Conservation (phyloP, 2,329 filamentous ascomycete genomes). For the Fusarium protoensiforme region DNA sequence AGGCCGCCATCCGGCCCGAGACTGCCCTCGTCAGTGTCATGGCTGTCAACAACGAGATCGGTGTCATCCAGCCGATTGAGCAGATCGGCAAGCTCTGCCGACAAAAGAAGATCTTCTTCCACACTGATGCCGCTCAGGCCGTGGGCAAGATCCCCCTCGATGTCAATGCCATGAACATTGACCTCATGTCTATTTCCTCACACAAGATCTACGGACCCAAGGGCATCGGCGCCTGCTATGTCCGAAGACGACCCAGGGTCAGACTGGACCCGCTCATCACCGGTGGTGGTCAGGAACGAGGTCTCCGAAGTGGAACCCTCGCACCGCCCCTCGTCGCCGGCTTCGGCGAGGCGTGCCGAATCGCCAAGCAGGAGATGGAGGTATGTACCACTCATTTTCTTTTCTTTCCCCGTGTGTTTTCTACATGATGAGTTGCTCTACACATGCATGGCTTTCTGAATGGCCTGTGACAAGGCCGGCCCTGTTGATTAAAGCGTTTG, state of each 20-base stretch:
- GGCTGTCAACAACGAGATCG: constrained; percentile 99
- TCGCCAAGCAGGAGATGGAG: constrained; percentile 88
- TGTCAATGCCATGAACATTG: constrained; percentile 97
- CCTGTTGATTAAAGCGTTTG: constrained; percentile 75
- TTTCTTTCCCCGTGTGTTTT: constrained; percentile 34
- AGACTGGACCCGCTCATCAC: constrained; percentile 96
- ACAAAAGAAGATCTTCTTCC: constrained; percentile 95
- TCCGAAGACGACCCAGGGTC: constrained; percentile 90
- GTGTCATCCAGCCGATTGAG: constrained; percentile 95
- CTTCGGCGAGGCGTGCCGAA: constrained; percentile 94
- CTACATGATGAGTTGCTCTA: constrained; percentile 81
- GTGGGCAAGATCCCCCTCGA: constrained; percentile 98
- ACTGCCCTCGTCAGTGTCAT: constrained; percentile 96
- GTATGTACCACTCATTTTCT: constrained; percentile 66
- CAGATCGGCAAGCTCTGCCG: constrained; percentile 95
- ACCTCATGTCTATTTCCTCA: constrained; percentile 98
- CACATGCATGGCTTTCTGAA: constrained; percentile 94
- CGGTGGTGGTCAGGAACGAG: constrained; percentile 95
- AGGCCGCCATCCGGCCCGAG: constrained; percentile 89
- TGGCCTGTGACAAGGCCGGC: constrained; percentile 69
- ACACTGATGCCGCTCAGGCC: constrained; percentile 95
- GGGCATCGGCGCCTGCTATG: constrained; percentile 95
- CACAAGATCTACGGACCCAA: constrained; percentile 99
- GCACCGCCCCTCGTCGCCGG: constrained; percentile 90
- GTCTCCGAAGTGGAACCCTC: constrained; percentile 91